Conservation (phyloP, 2,329 filamentous ascomycete genomes). For the Zasmidium cellare region DNA sequence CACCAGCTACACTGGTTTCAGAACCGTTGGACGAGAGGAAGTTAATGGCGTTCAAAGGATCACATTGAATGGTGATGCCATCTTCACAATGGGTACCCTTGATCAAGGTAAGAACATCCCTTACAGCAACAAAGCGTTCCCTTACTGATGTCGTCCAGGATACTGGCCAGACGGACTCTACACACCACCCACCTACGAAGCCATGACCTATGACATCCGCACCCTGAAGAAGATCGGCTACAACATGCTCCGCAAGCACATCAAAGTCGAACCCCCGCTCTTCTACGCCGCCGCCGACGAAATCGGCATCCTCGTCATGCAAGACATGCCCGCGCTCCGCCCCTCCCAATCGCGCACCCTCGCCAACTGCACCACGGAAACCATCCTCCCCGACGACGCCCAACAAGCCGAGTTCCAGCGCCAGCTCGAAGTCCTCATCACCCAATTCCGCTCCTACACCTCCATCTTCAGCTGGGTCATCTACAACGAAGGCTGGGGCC, state of each 20-base stretch:
- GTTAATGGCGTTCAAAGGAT: constrained; percentile 62
- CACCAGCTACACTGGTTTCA: constrained; percentile 68
- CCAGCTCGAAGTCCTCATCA: constrained; percentile 61
- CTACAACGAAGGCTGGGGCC: constrained; percentile 74
- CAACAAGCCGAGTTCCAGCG: constrained; percentile 66
- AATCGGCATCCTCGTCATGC: constrained; percentile 65
- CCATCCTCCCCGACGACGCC: constrained; percentile 39
- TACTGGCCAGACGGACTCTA: constrained; percentile 70
- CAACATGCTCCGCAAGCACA: constrained; percentile 72
- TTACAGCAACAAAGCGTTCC: background rate
- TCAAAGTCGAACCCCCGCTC: constrained; percentile 67
- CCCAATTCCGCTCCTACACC: constrained; percentile 64
- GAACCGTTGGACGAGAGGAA: constrained; percentile 59
- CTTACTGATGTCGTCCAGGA: background rate
- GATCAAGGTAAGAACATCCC: constrained; percentile 59
- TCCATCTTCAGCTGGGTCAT: constrained; percentile 68
- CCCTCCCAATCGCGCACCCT: constrained; percentile 38
- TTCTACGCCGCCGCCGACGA: constrained; percentile 69
- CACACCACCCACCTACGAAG: constrained; percentile 63
- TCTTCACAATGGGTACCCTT: constrained; percentile 67
- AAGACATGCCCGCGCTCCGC: constrained; percentile 68
- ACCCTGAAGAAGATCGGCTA: constrained; percentile 66
- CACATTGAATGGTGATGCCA: constrained; percentile 67
- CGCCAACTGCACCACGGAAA: constrained; percentile 25
- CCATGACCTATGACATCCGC: constrained; percentile 67